Evolutionary conservation across 345 rosid species (phyloP).

Genomic region (Camelina hispida): DNA sequence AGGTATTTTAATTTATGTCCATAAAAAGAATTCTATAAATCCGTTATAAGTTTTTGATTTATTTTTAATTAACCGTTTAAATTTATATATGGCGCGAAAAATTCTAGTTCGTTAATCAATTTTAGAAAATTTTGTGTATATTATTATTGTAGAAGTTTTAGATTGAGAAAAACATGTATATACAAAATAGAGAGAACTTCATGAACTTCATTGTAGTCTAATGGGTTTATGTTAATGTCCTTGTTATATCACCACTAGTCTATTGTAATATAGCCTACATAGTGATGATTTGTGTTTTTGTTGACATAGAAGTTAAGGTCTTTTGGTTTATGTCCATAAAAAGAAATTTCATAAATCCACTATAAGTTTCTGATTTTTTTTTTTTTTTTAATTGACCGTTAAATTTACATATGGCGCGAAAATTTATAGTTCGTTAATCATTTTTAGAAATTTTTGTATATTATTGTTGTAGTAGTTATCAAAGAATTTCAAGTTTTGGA

Average conservation of each 20-base stretch:
- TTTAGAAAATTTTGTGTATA: neutral
- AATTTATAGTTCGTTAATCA: neutral
- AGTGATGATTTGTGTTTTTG: neutral
- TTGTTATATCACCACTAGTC: neutral
- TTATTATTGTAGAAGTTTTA: too few relatives aligned
- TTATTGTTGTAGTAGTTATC: too few relatives aligned
- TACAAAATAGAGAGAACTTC: too few relatives aligned
- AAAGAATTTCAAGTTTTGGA: too few relatives aligned
- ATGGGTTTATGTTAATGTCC: neutral
- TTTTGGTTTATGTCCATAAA: too few relatives aligned
- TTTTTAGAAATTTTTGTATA: neutral
- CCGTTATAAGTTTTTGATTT: too few relatives aligned
- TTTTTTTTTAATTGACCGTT: neutral
- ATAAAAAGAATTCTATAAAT: too few relatives aligned
- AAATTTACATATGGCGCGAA: neutral
- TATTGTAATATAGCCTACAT: constrained; percentile 17
- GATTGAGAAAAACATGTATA: too few relatives aligned
- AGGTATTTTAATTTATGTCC: too few relatives aligned
- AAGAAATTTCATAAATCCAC: neutral
- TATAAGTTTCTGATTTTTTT: too few relatives aligned
- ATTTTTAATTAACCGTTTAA: neutral
- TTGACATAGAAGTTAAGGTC: too few relatives aligned
- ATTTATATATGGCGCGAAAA: neutral
- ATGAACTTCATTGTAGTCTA: too few relatives aligned
- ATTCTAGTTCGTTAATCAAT: neutral